phyloP scores from a whole-genome alignment of 2,329 filamentous ascomycete species.

The Parasarocladium wereldwijsianum region DNA sequence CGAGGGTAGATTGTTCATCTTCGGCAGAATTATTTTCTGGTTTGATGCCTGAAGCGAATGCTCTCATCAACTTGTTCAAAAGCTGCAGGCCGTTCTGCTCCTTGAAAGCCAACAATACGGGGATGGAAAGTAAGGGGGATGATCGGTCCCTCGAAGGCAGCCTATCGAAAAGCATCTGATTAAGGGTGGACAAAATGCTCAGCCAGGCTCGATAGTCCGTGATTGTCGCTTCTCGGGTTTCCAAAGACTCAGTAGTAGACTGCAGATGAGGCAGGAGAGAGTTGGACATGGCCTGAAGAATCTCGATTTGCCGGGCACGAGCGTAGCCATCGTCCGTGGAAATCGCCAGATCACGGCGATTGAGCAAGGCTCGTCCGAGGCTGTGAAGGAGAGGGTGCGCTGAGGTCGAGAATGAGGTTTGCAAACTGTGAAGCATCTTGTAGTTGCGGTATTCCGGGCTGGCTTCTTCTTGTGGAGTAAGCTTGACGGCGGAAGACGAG shows the following conservation, averaged over 20 bases:
- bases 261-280: slow-evolving; percentile 56
- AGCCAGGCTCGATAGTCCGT: slow-evolving; percentile 67
- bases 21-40: slow-evolving; percentile 24
- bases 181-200: slow-evolving; percentile 62
- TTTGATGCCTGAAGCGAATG: slow-evolving; percentile 33
- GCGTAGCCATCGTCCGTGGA: slow-evolving; percentile 39
- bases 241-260: slow-evolving; percentile 28
- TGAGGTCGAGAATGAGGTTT: slow-evolving; percentile 64
- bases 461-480: slow-evolving; percentile 26
- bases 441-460: slow-evolving; percentile 54
- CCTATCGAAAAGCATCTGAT: slow-evolving; percentile 62
- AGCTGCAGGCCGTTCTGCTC: slow-evolving; percentile 61
- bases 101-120: slow-evolving; percentile 79
- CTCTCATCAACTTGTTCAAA: slow-evolving; percentile 56
- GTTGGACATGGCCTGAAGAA: slow-evolving; percentile 54
- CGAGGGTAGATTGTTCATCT: slow-evolving; percentile 32
- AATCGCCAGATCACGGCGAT: slow-evolving; percentile 58
- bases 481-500: slow-evolving; percentile 11
- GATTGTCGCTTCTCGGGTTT: slow-evolving; percentile 29
- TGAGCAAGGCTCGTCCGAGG: slow-evolving; percentile 67
- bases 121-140: slow-evolving; percentile 37
- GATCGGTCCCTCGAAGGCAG: slow-evolving; percentile 1
- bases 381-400: slow-evolving; percentile 79
- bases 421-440: slow-evolving; percentile 57
- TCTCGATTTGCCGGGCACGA: slow-evolving; percentile 35